Percentiles rank a stretch among this genome's conserved stretches.
Evolutionary conservation across 2,329 filamentous ascomycete species (phyloP).

Genomic region (Xylaria sp.): DNA sequence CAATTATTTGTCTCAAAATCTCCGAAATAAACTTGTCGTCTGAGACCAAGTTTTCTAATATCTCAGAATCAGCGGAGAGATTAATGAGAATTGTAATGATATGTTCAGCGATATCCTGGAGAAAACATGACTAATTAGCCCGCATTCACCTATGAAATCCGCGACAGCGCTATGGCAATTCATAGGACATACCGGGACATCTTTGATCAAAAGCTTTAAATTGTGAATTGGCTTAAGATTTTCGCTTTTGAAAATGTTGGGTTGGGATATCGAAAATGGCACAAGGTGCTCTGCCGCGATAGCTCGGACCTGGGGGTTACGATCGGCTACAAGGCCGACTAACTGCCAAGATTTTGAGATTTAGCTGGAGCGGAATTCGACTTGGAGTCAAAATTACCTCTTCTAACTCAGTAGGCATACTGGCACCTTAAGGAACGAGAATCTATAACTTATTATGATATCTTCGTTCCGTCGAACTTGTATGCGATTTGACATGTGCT

Average conservation of each 20-base stretch:
- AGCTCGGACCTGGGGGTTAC: constrained; percentile 89
- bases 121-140: constrained; percentile 1
- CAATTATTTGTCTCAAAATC: constrained; percentile 78
- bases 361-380: constrained; percentile 14
- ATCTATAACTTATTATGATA: neutral
- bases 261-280: constrained; percentile 79
- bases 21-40: constrained; percentile 85
- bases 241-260: constrained; percentile 84
- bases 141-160: neutral
- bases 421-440: constrained; percentile 38
- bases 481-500: constrained; percentile 6
- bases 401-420: constrained; percentile 80
- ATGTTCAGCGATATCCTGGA: constrained; percentile 88
- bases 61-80: constrained; percentile 78
- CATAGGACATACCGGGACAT: constrained; percentile 76
- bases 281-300: constrained; percentile 88
- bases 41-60: constrained; percentile 76
- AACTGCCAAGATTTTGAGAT: constrained; percentile 65
- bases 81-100: constrained; percentile 92
- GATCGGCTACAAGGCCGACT: constrained; percentile 92
- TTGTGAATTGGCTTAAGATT: constrained; percentile 84
- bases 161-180: neutral
- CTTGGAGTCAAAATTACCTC: constrained; percentile 59
- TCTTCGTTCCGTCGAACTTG: neutral
- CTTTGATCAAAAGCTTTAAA: constrained; percentile 85